These are phyloP conservation scores for Globisporangium apiculatum DNA, from an alignment of 352 stramenopile species.

Conservation along the genomic window DNA sequence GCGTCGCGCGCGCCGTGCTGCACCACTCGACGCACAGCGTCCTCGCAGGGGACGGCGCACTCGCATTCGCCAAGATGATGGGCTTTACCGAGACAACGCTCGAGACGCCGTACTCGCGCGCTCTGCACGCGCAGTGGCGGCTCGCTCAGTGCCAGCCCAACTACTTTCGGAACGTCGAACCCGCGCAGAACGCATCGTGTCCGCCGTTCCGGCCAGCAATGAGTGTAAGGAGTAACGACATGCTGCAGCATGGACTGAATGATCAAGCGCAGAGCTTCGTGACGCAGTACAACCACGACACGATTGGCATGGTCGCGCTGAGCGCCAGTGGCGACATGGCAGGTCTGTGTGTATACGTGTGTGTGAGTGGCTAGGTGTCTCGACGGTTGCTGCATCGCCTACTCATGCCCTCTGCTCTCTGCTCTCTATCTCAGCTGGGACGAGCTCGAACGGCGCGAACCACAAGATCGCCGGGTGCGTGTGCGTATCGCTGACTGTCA, in stretches of 20 bases:
- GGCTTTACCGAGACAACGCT: constrained; percentile 76
- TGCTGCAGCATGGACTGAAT: not conserved
- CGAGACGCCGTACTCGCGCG: constrained; percentile 47
- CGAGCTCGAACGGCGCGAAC: constrained; percentile 86
- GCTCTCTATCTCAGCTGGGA: constrained; percentile 34
- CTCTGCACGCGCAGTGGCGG: constrained; percentile 52
- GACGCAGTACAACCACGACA: constrained; percentile 81
- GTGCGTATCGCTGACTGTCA: too few relatives aligned
- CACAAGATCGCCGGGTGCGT: constrained; percentile 84
- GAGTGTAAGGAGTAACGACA: too few relatives aligned
- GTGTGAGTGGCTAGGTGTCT: not conserved
- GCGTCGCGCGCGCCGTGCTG: constrained; percentile 81
- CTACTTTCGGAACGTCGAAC: constrained; percentile 84
- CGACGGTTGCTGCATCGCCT: not conserved
- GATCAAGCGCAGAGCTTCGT: constrained; percentile 22
- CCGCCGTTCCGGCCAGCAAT: constrained; percentile 65
- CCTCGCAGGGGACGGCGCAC: constrained; percentile 78
- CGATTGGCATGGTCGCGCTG: constrained; percentile 85
- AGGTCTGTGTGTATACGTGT: constrained; percentile 14
- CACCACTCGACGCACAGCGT: constrained; percentile 86
- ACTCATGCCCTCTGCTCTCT: too few relatives aligned
- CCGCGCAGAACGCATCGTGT: constrained; percentile 58
- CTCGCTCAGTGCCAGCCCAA: constrained; percentile 81
- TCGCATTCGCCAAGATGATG: constrained; percentile 89
- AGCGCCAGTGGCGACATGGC: constrained; percentile 57